Evolutionary conservation across 352 stramenopile genomes (phyloP), one percentile per base, ranked within the genome.

Genomic region (Pythium volutum): DNA sequence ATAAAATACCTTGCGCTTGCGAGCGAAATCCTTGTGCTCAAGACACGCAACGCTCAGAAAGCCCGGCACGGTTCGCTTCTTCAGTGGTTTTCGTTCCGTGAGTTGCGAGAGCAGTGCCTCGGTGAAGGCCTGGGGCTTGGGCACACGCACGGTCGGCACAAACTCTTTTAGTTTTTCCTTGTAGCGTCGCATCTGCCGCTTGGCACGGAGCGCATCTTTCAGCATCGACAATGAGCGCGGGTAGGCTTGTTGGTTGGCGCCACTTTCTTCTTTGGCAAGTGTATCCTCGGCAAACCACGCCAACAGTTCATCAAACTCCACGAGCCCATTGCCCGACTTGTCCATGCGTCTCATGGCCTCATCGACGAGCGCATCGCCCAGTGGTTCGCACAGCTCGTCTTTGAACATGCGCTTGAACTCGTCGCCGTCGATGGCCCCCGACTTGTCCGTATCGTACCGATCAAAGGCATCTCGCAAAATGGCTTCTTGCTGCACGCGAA

Each of bases 401-500:
- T 59, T 64, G 52, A 79, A 76, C 71, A 82, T 82, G 12, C 69
- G 57, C 42, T 63, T 67, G 45, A 82, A 61, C 48, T 82, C 74
- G 1, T 29, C 25, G 2, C 61, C 52, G 53, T 79, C 74, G 41
- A 82, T 79, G 22, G 62, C 62, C 0, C 71, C 71, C 2, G 74
- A 82, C 25, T 66, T 63, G 49, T 82, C 74, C 9, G 55, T 50
- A 48, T 82, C 74, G 48, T 73, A 82, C 15, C 69, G 62, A 34
- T 79, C 66, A 48, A 82, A 82, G 1, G 71, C 74, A 34, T 82
- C 74, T 12, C 71, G 71, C 16, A 82, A 29, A 48, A 79, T 79
- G 9, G 66, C 61, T 25, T 79, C 69, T n/a, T 79, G 59, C 47
- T 79, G 71, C 15, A 70, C 22, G 9, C 74, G 71, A 20, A 78